Base-by-base conservation (phyloP, 495 filamentous ascomycete genomes). In the Tuber aestivum region DNA sequence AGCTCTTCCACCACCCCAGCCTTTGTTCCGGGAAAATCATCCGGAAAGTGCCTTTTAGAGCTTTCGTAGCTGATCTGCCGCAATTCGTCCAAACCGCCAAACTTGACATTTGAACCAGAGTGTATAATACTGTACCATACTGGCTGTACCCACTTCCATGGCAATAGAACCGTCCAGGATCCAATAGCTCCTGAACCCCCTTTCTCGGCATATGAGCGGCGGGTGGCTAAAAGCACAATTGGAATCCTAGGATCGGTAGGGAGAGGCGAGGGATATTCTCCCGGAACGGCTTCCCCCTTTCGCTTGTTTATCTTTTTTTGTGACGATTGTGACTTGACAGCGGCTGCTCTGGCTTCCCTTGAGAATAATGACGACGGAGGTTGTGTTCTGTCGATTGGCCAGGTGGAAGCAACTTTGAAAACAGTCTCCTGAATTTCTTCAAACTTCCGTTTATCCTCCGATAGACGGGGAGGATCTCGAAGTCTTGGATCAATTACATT, bases 121-220 rank as follows among this genome's bases (percentile, higher is more conserved):
- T 92, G 92, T 89, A 97, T 91, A 20, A 99, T 80, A 23, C 89
- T 87, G 80, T 95, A 92, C 95, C 95, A 99, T 48, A 98, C 85
- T 1, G 94, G 90, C 35, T 87, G 84, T 41, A 97, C 91, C 78
- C 93, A 97, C 81, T 94, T 95, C 94, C 95, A 98, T 0, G 95
- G 95, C 4, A 95, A 86, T 42, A 98, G 86, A 2, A 99, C 79
- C 1, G 92, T 96, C 94, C 94, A 98, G 2, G 86, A 89, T 0
- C 92, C 91, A 69, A 81, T 81, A 8, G 79, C 72, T 8, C 75
- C 75, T 20, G 71, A 81, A 6, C 74, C 72, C 7, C 78, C 74
- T 87, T 82, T 18, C 88, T 35, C 56, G 10, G 72, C 72, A 10
- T 42, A 72, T 27, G 48, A 27, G 2, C 73, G 72, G 65, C 72